Conservation (phyloP, 805 yeast genomes). For the Lipomyces spencermartinsiae region DNA sequence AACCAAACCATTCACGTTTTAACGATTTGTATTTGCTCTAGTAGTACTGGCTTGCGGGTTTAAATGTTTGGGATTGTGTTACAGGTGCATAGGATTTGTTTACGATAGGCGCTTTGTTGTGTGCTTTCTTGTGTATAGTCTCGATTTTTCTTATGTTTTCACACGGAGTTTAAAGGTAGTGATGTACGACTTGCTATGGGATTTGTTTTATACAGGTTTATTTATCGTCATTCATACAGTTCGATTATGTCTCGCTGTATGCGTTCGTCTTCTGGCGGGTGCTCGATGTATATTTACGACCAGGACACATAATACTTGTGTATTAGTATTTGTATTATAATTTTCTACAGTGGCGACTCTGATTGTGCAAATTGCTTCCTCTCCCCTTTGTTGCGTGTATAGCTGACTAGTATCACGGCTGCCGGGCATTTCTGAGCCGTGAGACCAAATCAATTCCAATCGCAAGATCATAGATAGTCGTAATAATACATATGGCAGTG, state of each 20-base stretch:
- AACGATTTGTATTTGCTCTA: not conserved
- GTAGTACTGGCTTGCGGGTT: constrained; percentile 2
- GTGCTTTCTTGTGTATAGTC: not conserved
- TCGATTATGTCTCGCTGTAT: not conserved
- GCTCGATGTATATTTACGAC: too few species aligned
- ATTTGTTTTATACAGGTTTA: constrained; percentile 8
- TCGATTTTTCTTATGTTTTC: not conserved
- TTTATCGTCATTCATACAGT: not conserved
- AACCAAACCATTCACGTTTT: not conserved
- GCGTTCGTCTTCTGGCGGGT: not conserved
- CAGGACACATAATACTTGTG: too few species aligned
- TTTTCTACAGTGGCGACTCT: too few species aligned
- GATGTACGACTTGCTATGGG: constrained; percentile 1
- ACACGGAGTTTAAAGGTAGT: not conserved
- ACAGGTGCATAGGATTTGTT: not conserved
- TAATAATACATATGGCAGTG: too few species aligned
- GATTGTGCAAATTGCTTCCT: too few species aligned
- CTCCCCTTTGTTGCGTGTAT: too few species aligned
- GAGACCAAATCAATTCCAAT: too few species aligned
- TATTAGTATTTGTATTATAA: too few species aligned
- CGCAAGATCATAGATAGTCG: too few species aligned
- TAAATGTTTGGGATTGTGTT: not conserved
- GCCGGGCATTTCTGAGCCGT: too few species aligned
- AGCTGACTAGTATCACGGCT: too few species aligned
- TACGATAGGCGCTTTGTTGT: not conserved